Evolutionary conservation across 1,139 yeast genomes (phyloP).

Genomic region (Yamadazyma aaseri): DNA sequence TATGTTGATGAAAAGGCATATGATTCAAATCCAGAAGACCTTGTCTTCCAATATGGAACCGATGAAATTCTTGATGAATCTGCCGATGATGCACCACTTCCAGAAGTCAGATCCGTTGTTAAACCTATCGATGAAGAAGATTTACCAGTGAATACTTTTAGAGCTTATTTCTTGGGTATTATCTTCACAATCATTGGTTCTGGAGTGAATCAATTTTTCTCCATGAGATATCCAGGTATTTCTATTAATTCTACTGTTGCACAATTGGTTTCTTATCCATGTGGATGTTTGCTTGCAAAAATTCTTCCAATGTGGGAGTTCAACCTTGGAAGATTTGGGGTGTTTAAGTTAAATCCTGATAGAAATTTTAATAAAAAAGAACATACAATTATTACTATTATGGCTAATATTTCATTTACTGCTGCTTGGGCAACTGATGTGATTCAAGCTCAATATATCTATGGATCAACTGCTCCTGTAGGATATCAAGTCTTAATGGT

Average conservation of each 20-base stretch:
- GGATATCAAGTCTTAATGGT: constrained; percentile 53
- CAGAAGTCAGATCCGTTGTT: constrained; percentile 61
- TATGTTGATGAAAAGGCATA: constrained; percentile 1
- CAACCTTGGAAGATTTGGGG: constrained; percentile 4
- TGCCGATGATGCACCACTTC: constrained; percentile 44
- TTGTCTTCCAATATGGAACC: constrained; percentile 1
- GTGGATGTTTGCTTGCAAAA: constrained; percentile 42
- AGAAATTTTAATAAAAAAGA: constrained; percentile 56
- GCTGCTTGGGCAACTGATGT: constrained; percentile 19
- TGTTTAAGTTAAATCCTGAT: constrained; percentile 22
- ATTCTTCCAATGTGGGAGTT: constrained; percentile 25
- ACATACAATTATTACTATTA: constrained; percentile 60
- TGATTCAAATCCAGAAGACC: constrained; percentile 1
- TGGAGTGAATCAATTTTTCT: constrained; percentile 58
- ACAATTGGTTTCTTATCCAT: constrained; percentile 58
- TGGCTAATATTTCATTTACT: constrained; percentile 25
- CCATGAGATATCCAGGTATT: constrained; percentile 55
- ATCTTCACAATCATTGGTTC: constrained; percentile 56
- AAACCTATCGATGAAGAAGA: constrained; percentile 51
- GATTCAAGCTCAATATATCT: constrained; percentile 40
- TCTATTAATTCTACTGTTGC: constrained; percentile 45
- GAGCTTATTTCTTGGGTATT: constrained; percentile 52
- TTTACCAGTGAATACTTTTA: constrained; percentile 50
- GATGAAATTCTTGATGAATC: constrained; percentile 4
- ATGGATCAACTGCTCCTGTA: constrained; percentile 24